phyloP scores from a whole-genome alignment of 1,284 basidiomycete species.

The Xerocomus cyaneibrunnescens region DNA sequence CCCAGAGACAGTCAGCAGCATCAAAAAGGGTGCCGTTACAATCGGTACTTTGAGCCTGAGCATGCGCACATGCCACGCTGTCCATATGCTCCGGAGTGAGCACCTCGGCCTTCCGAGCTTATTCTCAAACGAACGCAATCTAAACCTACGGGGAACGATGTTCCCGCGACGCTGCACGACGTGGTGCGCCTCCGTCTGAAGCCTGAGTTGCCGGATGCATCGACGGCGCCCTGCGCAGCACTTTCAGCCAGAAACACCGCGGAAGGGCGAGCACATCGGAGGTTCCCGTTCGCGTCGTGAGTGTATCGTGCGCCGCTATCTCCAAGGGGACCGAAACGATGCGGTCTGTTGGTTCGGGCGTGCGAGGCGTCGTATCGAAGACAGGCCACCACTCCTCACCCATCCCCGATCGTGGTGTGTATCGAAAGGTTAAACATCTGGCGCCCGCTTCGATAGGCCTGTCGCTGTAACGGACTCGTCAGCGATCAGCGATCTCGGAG shows the following conservation, averaged over 20 bases:
- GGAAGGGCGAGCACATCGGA: conserved; percentile 15
- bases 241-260: conserved; percentile 3
- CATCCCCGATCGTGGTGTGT: too few relatives aligned
- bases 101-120: too few relatives aligned
- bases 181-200: not conserved
- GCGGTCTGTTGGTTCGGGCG: not conserved
- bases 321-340: not conserved
- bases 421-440: too few relatives aligned
- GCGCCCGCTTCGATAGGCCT: too few relatives aligned
- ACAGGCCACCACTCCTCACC: too few relatives aligned
- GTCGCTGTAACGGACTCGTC: too few relatives aligned
- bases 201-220: not conserved
- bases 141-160: not conserved
- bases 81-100: not conserved
- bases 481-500: too few relatives aligned
- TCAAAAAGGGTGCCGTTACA: not conserved
- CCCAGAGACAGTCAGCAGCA: not conserved
- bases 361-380: not conserved
- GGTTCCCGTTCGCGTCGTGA: not conserved
- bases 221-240: not conserved
- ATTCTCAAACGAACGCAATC: not conserved
- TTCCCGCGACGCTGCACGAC: not conserved
- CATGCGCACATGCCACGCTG: not conserved
- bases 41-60: not conserved
- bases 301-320: not conserved